These are phyloP conservation scores for Globisporangium yorkense DNA, from an alignment of 352 stramenopile species.

Conservation along the genomic window DNA sequence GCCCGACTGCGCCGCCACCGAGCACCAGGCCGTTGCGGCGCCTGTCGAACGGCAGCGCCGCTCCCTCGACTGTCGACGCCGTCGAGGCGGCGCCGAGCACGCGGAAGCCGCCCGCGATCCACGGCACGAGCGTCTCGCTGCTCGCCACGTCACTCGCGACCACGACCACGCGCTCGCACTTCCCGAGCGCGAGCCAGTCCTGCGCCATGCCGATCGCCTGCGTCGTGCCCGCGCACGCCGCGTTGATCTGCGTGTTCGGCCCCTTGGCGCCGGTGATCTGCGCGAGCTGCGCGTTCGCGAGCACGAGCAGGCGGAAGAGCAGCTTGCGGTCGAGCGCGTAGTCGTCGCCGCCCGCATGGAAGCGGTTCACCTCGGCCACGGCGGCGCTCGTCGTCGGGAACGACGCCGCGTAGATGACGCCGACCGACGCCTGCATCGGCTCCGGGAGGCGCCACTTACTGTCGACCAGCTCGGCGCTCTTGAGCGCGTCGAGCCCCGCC, in stretches of 20 bases:
- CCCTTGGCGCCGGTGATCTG: slow-evolving; percentile 92
- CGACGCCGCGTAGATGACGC: slow-evolving; percentile 94
- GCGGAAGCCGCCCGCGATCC: slow-evolving; percentile 93
- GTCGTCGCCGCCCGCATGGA: slow-evolving; percentile 20
- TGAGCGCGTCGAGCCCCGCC: slow-evolving; percentile 92
- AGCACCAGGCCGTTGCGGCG: slow-evolving; percentile 93
- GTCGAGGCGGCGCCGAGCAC: slow-evolving; percentile 92
- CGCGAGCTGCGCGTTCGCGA: slow-evolving; percentile 95
- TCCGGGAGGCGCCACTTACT: slow-evolving; percentile 88
- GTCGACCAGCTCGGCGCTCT: slow-evolving; percentile 84
- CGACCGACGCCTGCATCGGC: slow-evolving; percentile 79
- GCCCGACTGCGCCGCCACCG: slow-evolving; percentile 83
- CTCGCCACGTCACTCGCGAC: slow-evolving; percentile 92
- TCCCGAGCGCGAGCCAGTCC: slow-evolving; percentile 91
- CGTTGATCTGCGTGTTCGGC: slow-evolving; percentile 96
- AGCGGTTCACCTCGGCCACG: slow-evolving; percentile 87
- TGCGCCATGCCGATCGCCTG: slow-evolving; percentile 90
- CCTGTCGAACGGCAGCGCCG: slow-evolving; percentile 90
- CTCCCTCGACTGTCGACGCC: slow-evolving; percentile 59
- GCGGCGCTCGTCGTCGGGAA: slow-evolving; percentile 95
- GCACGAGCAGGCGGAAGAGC: slow-evolving; percentile 93
- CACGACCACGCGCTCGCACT: slow-evolving; percentile 93
- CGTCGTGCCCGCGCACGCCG: slow-evolving; percentile 93
- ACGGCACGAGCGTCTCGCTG: slow-evolving; percentile 88
- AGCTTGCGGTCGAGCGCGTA: slow-evolving; percentile 95